Evolutionary conservation across 2,329 filamentous ascomycete genomes (phyloP).

Genomic region (Chaetomium olivaceum): DNA sequence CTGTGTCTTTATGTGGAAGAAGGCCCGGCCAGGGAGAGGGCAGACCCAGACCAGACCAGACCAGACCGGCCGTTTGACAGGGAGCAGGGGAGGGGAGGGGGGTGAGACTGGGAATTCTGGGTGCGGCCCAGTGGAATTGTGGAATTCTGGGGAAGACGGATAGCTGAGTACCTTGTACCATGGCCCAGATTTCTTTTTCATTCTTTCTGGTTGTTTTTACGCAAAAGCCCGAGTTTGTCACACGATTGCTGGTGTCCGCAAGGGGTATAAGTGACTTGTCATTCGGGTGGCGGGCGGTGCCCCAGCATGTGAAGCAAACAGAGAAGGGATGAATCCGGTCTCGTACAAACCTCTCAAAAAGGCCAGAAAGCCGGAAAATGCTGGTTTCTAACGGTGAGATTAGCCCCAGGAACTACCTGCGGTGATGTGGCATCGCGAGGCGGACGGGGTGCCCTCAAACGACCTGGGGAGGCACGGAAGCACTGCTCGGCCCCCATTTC

Average conservation of each 20-base stretch:
- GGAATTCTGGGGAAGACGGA: conserved; percentile 32
- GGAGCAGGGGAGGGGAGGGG: conserved; percentile 20
- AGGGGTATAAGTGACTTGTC: conserved; percentile 17
- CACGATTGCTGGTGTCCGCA: conserved; percentile 8
- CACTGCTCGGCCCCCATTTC: conserved; percentile 9
- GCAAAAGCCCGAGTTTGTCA: conserved; percentile 22
- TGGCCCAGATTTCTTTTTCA: conserved; percentile 20
- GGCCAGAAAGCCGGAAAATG: not conserved
- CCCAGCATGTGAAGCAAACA: conserved; percentile 22
- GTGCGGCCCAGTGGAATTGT: conserved; percentile 28
- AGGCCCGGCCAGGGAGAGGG: conserved; percentile 25
- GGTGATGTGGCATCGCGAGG: conserved; percentile 22
- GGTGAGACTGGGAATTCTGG: conserved; percentile 26
- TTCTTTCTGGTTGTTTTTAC: conserved; percentile 13
- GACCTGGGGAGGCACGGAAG: conserved; percentile 13
- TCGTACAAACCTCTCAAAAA: not conserved
- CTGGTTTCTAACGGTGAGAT: not conserved
- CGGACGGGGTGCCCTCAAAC: conserved; percentile 22
- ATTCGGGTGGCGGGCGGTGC: not conserved
- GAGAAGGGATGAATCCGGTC: not conserved
- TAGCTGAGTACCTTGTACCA: conserved; percentile 20
- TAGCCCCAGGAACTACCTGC: conserved; percentile 5
- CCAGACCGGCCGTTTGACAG: conserved; percentile 25
- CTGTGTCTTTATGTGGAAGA: conserved; percentile 29
- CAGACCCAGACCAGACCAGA: conserved; percentile 23